phyloP scores from a whole-genome alignment of 805 yeast species.

The Ogataea henricii region DNA sequence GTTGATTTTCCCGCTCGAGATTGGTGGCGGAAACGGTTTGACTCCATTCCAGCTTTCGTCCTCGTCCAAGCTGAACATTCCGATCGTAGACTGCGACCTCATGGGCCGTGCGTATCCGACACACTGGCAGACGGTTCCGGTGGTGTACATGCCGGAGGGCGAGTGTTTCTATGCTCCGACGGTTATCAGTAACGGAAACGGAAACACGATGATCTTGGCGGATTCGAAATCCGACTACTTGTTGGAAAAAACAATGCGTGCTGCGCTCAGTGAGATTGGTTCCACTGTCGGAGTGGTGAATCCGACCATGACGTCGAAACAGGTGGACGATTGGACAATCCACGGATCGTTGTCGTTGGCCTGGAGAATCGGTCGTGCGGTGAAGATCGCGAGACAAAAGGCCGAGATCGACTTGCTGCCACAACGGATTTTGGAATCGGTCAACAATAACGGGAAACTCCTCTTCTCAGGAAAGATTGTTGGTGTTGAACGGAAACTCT shows the following conservation, averaged over 20 bases:
- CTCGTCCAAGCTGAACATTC: conserved; percentile 24
- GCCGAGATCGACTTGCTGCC: conserved; percentile 40
- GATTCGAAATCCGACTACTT: conserved; percentile 34
- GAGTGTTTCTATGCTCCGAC: conserved; percentile 23
- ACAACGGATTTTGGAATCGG: conserved; percentile 38
- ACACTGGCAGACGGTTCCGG: conserved; percentile 42
- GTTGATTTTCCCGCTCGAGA: conserved; percentile 41
- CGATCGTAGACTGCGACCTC: conserved; percentile 43
- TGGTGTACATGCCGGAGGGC: conserved; percentile 28
- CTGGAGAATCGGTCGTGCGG: conserved; percentile 52
- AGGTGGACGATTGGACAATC: conserved; percentile 22
- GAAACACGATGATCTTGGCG: conserved; percentile 39
- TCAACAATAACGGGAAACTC: conserved; percentile 36
- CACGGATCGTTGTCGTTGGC: conserved; percentile 40
- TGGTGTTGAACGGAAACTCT: conserved; percentile 42
- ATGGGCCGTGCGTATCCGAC: conserved; percentile 55
- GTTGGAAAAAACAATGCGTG: conserved; percentile 43
- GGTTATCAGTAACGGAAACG: conserved; percentile 42
- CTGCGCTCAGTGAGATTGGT: conserved; percentile 45
- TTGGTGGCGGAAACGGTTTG: conserved; percentile 48
- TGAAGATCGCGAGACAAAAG: conserved; percentile 39
- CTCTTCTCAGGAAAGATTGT: conserved; percentile 46
- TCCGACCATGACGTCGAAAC: conserved; percentile 25
- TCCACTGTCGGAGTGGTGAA: conserved; percentile 40
- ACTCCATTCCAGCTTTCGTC: conserved; percentile 30